Evolutionary conservation across 371 early-diverging fungal genomes (phyloP), one percentile per base, ranked within the genome.

Genomic region (Capniomyces stellatus): DNA sequence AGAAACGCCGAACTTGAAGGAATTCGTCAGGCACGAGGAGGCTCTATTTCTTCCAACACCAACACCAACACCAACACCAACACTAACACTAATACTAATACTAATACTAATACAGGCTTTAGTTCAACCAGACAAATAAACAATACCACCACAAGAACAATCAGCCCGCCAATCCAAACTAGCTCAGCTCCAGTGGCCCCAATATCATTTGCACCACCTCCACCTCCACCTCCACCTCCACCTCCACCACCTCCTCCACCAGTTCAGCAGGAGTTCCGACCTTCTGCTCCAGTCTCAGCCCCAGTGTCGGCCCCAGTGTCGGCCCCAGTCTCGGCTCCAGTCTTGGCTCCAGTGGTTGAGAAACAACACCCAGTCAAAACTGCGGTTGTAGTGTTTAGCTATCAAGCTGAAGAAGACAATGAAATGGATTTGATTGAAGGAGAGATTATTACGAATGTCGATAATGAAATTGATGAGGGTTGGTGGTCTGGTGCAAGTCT

Each of bases 401-500:
- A 89, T 56, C 78, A 79, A 29, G 79, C 85, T 4, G 71, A 75
- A 41, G 89, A 85, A 42, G 74, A 75, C 15, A 89, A 92, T 58
- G 94, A 94, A 71, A 84, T 94, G 70, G 57, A 74, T 1, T 69
- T 94, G 54, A 56, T 59, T 1, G 93, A 94, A 59, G 90, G 87
- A 29, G 92, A 92, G 53, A 57, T 67, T 2, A 83, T 94, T 54
- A 72, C 71, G 18, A 66, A 81, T 42, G 81, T 94, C 51, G 85
- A 81, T 29, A 78, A 82, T 64, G 76, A 84, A n/a, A 76, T 76
- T 42, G 92, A 92, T 2, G 90, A 87, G 51, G 91, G 77, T 75
- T 94, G 95, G 95, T 92, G 93, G 95, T 76, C 73, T 39, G 94
- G 91, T 52, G 70, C 73, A 39, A 79, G 81, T 56, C 74, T 79